Percentiles rank a stretch among this genome's conserved stretches.
Conservation (phyloP, 2,329 filamentous ascomycete genomes). For the Venturia nashicola region DNA sequence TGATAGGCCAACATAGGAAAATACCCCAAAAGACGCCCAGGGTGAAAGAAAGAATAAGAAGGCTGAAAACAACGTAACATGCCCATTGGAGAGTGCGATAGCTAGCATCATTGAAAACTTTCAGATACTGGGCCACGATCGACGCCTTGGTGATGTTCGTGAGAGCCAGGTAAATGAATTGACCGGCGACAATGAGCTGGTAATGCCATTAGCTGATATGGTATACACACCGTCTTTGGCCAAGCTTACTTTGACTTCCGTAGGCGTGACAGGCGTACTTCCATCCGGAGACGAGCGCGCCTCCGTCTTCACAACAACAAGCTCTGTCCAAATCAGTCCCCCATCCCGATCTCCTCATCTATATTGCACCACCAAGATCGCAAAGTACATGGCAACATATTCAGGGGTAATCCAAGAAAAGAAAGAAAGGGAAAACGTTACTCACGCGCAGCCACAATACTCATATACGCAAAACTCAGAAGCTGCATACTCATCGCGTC, state of each 20-base stretch:
- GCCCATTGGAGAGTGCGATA: conserved; percentile 17
- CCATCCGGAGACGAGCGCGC: not conserved
- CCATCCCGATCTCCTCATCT: not conserved
- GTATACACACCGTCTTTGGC: conserved; percentile 11
- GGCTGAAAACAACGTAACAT: not conserved
- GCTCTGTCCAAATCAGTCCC: conserved; percentile 17
- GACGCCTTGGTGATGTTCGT: conserved; percentile 22
- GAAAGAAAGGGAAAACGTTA: not conserved
- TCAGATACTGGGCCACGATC: conserved; percentile 21
- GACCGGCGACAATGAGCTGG: conserved; percentile 21
- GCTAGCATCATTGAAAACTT: conserved; percentile 11
- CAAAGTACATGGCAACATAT: not conserved
- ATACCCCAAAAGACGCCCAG: conserved; percentile 4
- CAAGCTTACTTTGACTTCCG: not conserved
- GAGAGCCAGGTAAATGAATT: conserved; percentile 20
- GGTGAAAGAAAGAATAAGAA: not conserved
- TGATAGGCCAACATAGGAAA: conserved; percentile 7
- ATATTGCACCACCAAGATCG: not conserved
- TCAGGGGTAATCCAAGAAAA: not conserved
- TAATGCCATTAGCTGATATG: conserved; percentile 2
- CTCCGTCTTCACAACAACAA: conserved; percentile 15
- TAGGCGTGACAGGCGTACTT: not conserved
- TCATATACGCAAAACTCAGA: conserved; percentile 13
- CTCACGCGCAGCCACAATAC: not conserved
- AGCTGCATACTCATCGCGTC: conserved; percentile 13